Conservation (phyloP, 306 rosid species). For the Vachellia collinsii region DNA sequence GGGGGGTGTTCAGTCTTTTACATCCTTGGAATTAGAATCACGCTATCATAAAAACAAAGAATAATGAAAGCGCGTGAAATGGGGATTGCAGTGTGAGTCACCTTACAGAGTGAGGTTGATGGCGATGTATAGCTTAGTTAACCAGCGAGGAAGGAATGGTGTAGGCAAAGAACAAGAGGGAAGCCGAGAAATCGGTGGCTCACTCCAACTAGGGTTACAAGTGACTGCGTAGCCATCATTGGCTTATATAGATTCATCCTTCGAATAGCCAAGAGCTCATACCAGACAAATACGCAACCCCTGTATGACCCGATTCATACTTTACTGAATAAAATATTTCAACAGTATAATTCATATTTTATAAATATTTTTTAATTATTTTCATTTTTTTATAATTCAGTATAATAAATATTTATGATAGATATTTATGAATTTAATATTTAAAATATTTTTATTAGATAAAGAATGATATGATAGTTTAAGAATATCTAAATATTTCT, state of each 20-base stretch:
- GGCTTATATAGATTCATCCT: slow-evolving; percentile 40
- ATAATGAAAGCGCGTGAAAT: neutral
- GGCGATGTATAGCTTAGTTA: slow-evolving; percentile 26
- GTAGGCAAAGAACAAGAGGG: slow-evolving; percentile 1
- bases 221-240: slow-evolving; percentile 23
- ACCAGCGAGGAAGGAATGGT: slow-evolving; percentile 26
- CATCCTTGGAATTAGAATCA: neutral
- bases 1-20: neutral
- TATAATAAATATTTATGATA: no score
- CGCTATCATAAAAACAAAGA: neutral
- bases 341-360: no score
- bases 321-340: neutral
- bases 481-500: no score
- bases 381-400: no score
- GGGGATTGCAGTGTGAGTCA: slow-evolving; percentile 19
- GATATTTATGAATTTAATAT: no score
- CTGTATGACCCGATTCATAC: no score
- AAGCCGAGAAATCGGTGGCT: slow-evolving; percentile 17
- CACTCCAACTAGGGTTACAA: slow-evolving; percentile 47
- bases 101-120: slow-evolving; percentile 5
- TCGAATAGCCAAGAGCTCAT: neutral
- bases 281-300: no score
- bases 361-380: no score
- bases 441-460: no score
- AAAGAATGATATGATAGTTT: no score